Evolutionary conservation across 371 early-diverging fungal species (phyloP), one percentile per base, ranked within the genome.

Genomic region (Mucor racemosus): DNA sequence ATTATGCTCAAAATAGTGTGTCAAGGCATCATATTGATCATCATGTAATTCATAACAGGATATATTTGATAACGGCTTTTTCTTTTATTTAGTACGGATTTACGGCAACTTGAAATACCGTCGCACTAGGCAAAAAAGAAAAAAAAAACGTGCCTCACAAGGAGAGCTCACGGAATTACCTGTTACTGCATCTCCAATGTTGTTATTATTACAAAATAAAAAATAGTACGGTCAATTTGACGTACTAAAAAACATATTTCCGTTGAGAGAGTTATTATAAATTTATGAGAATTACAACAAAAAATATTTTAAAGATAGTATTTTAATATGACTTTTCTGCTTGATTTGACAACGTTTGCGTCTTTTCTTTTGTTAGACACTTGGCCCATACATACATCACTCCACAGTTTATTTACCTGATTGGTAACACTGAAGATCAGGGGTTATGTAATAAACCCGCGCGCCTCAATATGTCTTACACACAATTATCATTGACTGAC

Each of bases 371-470:
- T 38, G 38, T 38, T 38, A 38, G 38, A 38, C 50, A 50, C 44
- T 44, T 44, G 44, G n/a, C 17, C 17, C 17, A 17, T 44, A 50
- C 50, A 50, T 26, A 26, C 50, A 26, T 50, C 11, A 13, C 50
- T 21, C 50, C 50, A 50, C 26, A 50, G 11, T 50, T 11, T 50
- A 26, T 13, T 21, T 50, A 50, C 50, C 50, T 21, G 50, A 50
- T 50, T 50, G 50, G 50, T 50, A 50, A 26, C 50, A 50, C 50
- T 26, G 50, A 50, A 50, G 50, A 50, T 50, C 50, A 50, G 50
- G 21, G 50, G 50, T 50, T 50, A 50, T 50, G 50, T 50, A 50
- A 50, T 50, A 50, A 50, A 50, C 26, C 50, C 50, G 50, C 50
- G 26, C 50, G 50, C 50, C 26, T 10, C 11, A 38, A 5, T 26